A percentile compares a stretch with the other conserved stretches of the same genome.
These are phyloP conservation scores for Pachysandra terminalis DNA, from an alignment of 164 flowering plant genomes.

Conservation along the genomic window DNA sequence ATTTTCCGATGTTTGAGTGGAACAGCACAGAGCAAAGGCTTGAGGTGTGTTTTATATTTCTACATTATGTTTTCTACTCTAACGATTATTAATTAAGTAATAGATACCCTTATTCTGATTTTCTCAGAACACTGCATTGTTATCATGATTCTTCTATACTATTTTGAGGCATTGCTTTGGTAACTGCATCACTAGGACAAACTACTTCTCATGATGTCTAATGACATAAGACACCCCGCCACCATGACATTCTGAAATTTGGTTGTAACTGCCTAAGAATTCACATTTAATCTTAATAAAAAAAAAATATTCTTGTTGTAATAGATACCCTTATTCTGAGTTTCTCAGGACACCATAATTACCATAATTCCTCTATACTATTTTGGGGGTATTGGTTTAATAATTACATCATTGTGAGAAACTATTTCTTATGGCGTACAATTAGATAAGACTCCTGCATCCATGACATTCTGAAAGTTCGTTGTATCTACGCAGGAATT, in stretches of 20 bases:
- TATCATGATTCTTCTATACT: background rate
- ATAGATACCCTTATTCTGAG: background rate
- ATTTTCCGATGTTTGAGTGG: slow-evolving; percentile 99
- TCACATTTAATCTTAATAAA: too few species aligned
- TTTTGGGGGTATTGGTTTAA: background rate
- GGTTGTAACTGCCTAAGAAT: background rate
- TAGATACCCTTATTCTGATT: background rate
- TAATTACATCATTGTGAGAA: background rate
- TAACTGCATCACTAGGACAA: background rate
- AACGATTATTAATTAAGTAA: background rate
- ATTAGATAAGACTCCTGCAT: background rate
- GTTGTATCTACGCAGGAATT: background rate
- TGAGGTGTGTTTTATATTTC: slow-evolving; percentile 53
- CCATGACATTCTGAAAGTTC: background rate
- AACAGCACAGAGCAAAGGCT: slow-evolving; percentile 79
- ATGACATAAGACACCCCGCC: background rate
- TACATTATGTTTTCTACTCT: background rate
- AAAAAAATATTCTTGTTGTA: too few species aligned
- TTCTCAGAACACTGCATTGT: background rate
- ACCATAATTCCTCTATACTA: background rate
- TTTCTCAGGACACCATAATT: background rate
- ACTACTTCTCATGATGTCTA: background rate
- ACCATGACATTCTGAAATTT: background rate
- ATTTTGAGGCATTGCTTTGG: background rate
- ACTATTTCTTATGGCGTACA: background rate